Percentiles rank a stretch among this genome's conserved stretches.
These are phyloP conservation scores for Drechslera avenae DNA, from an alignment of 2,329 filamentous ascomycete species.

Conservation along the genomic window DNA sequence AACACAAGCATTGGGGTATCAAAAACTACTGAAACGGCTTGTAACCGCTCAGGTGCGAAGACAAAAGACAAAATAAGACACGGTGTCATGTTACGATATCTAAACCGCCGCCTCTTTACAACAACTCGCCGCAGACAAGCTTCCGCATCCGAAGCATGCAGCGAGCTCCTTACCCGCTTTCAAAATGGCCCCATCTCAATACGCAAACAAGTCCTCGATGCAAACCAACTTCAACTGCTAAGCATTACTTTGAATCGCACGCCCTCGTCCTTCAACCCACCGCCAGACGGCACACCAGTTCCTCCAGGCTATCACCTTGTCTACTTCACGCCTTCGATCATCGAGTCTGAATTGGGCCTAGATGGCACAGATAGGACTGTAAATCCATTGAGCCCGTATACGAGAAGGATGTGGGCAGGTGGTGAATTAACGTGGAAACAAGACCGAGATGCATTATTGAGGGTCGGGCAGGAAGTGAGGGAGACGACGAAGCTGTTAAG, in stretches of 20 bases:
- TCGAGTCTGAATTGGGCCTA: conserved; percentile 66
- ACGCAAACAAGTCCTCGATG: conserved; percentile 40
- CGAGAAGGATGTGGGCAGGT: conserved; percentile 88
- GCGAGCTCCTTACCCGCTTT: conserved; percentile 41
- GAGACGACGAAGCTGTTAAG: conserved; percentile 55
- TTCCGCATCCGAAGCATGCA: conserved; percentile 39
- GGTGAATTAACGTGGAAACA: conserved; percentile 68
- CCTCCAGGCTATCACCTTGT: conserved; percentile 81
- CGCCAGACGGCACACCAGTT: conserved; percentile 46
- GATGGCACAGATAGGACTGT: conserved; percentile 87
- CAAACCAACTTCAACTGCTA: conserved; percentile 42
- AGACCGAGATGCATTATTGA: conserved; percentile 24
- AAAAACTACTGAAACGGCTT: neutral
- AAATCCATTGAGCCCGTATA: conserved; percentile 72
- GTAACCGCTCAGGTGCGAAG: neutral
- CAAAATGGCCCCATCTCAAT: conserved; percentile 34
- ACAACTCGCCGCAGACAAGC: conserved; percentile 17
- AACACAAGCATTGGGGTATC: neutral
- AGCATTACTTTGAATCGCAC: conserved; percentile 35
- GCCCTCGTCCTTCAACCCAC: conserved; percentile 25
- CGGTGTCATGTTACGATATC: conserved; percentile 16
- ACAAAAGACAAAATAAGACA: too few relatives aligned
- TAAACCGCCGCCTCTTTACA: conserved; percentile 29
- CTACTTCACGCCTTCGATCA: conserved; percentile 80
- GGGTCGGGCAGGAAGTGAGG: conserved; percentile 43